Percentiles rank a stretch among this genome's conserved stretches.
These are phyloP conservation scores for Botrytis tulipae DNA, from an alignment of 2,329 filamentous ascomycete species.

Conservation along the genomic window DNA sequence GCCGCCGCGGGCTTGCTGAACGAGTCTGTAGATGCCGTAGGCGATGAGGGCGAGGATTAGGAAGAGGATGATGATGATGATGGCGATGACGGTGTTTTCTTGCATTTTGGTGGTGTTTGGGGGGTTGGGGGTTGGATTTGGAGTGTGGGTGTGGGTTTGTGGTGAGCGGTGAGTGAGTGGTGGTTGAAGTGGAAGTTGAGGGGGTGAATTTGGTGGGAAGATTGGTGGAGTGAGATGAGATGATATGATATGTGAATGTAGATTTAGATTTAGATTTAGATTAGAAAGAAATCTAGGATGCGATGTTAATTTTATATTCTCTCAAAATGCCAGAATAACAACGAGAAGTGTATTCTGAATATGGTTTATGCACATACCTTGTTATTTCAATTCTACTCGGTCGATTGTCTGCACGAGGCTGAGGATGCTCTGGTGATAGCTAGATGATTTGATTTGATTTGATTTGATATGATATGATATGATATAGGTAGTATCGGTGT, in stretches of 20 bases:
- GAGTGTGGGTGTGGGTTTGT: not conserved
- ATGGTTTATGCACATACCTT: not conserved
- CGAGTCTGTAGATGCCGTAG: slow-evolving; percentile 63
- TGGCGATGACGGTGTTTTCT: slow-evolving; percentile 65
- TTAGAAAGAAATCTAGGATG: not conserved
- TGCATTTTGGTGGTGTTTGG: slow-evolving; percentile 49
- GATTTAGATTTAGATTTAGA: not conserved
- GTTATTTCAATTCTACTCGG: not conserved
- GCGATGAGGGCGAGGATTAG: slow-evolving; percentile 58
- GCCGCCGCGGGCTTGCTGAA: slow-evolving; percentile 46
- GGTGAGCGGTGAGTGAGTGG: not conserved
- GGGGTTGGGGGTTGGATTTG: not conserved
- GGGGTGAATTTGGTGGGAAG: not conserved
- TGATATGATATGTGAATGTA: not conserved
- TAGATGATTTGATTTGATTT: too few species aligned
- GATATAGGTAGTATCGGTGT: not conserved
- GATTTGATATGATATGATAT: too few species aligned
- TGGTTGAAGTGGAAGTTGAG: not conserved
- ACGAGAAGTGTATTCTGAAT: not conserved
- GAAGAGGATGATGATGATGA: slow-evolving; percentile 68
- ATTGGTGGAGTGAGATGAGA: not conserved
- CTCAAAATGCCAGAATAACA: too few species aligned
- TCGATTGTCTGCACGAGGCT: not conserved
- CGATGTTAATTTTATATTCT: not conserved
- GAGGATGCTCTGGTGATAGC: not conserved